Percentiles rank a stretch among this genome's conserved stretches.
These are phyloP conservation scores for Fusarium citri DNA, from an alignment of 2,329 filamentous ascomycete species.

Conservation along the genomic window DNA sequence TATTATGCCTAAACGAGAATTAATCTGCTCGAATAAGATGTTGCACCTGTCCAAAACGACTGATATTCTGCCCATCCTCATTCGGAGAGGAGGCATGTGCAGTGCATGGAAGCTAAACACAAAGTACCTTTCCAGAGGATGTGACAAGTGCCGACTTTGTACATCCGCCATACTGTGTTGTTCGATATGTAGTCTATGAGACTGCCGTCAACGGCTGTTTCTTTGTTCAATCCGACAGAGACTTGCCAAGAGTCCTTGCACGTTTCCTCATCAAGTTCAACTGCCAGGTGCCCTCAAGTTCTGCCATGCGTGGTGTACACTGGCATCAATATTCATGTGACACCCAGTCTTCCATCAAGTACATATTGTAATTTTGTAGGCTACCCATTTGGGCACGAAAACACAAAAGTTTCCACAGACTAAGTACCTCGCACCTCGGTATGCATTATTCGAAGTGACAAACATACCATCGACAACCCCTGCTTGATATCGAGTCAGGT, in stretches of 20 bases:
- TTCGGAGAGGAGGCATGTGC: background rate
- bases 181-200: conserved; percentile 3
- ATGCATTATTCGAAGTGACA: conserved; percentile 20
- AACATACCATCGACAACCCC: conserved; percentile 33
- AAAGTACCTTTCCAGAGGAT: background rate
- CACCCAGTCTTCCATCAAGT: background rate
- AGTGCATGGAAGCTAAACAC: background rate
- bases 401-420: background rate
- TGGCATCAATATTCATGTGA: background rate
- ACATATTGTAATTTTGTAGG: background rate
- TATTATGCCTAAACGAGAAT: conserved; percentile 43
- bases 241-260: background rate
- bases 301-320: background rate
- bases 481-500: conserved; percentile 29
- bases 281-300: background rate
- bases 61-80: conserved; percentile 3
- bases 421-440: conserved; percentile 25
- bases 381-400: background rate
- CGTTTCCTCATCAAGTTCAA: background rate
- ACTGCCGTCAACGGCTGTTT: conserved; percentile 35
- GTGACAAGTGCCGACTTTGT: conserved; percentile 9
- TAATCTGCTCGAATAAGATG: conserved; percentile 37
- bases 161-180: conserved; percentile 28
- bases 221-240: conserved; percentile 4
- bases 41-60: conserved; percentile 30